Base-by-base conservation (phyloP, 2,329 filamentous ascomycete genomes). In the Akanthomyces uredinophilus region DNA sequence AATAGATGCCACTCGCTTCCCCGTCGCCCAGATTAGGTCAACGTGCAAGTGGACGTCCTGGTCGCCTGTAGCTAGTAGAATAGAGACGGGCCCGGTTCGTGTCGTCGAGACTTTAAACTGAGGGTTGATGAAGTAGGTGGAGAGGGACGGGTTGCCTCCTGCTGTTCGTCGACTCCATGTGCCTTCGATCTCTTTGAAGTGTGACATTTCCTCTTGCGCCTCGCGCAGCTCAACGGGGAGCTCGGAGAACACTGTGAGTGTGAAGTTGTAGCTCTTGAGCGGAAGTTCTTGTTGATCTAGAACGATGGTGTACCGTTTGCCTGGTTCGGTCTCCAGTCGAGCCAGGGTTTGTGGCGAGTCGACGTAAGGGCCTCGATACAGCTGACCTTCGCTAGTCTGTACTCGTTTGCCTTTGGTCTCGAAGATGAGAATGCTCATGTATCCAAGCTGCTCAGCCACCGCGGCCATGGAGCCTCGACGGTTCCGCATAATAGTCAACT, bases 311-410 rank as follows among this genome's bases (percentile, higher is more conserved):
- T 83, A 83, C 4, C 70, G 68, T 51, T 73, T 77, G n/a, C 71
- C 72, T 4, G 78, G 75, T 37, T 67, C 67, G 5, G 72, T 67
- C 13, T 72, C 66, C 4, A 96, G 82, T 63, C 89, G 87, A 50
- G 96, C 85, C 8, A 99, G 84, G 0, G 91, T 96, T 73, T 98
- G 96, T 1, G 92, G 92, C 2, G 93, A 96, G 74, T 97, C 94
- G 39, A 98, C 92, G 65, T 91, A 96, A n/a, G 91, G 90, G 0
- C 89, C 90, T 41, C 89, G 86, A 68, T 91, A 86, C 0, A 90
- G 73, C 27, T 87, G 84, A 7, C 86, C 85, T 61, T 94, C 90
- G 59, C 86, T 87, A 16, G 95, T 79, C 66, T 91, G 87, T 0
- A 97, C 87, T 54, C 87, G 83, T 41, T 86, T 80, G 2, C 94